Evolutionary conservation across 2,329 filamentous ascomycete species (phyloP).

Genomic region (Claviceps sp.): DNA sequence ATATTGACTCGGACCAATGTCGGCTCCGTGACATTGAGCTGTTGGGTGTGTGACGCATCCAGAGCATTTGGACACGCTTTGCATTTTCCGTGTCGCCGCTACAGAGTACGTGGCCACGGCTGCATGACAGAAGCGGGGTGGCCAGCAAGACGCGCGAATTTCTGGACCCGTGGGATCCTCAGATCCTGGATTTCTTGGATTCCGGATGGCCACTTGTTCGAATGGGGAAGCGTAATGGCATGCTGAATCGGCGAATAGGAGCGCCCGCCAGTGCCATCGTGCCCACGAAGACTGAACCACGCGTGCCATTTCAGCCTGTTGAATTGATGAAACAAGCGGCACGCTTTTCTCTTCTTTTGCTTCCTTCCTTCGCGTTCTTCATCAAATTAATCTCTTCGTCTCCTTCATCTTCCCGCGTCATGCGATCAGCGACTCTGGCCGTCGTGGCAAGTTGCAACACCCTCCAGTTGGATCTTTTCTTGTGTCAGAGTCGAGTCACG

Average conservation of each 20-base stretch:
- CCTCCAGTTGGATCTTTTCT: neutral
- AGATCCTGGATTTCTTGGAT: neutral
- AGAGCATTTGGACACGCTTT: neutral
- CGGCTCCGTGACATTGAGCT: neutral
- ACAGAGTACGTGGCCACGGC: neutral
- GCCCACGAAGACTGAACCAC: neutral
- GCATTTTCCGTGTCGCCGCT: neutral
- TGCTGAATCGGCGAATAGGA: neutral
- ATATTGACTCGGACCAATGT: no score
- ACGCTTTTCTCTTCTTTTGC: neutral
- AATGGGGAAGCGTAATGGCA: neutral
- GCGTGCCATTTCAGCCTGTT: neutral
- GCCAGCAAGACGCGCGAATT: neutral
- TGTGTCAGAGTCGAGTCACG: neutral
- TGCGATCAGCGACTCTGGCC: neutral
- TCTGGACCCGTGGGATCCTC: neutral
- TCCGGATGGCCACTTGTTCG: neutral
- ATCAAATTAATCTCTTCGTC: no score
- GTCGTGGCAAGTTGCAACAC: neutral
- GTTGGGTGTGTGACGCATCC: neutral
- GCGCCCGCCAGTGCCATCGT: neutral
- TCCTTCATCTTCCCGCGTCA: neutral
- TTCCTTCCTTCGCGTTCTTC: neutral
- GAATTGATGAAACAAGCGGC: neutral
- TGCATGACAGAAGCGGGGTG: neutral